Base-by-base conservation (phyloP, 306 rosid genomes). In the Leucaena leucocephala region DNA sequence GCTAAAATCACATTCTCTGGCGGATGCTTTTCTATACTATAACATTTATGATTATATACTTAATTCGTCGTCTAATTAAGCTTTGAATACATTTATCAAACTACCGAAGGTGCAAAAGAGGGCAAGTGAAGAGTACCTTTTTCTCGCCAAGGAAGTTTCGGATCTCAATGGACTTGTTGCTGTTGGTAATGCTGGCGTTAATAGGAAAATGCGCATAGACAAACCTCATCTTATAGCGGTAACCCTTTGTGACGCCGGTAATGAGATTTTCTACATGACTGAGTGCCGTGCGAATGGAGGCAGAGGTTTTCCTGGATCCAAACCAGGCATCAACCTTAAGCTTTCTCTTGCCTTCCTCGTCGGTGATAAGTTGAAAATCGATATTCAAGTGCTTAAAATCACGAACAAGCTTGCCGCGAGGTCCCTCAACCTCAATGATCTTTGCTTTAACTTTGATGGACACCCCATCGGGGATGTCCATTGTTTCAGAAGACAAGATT, bases 191-290 rank as follows among this genome's bases (percentile, higher is more conserved):
- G 34, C 92, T 87, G 0, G 97, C 97, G 33, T 90, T 92, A 68
- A 92, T 92, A 1, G 96, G 97, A 22, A 92, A 89, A 17, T 88
- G 97, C 9, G 94, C 97, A 7, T 91, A 93, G 10, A 93, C 97
- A 9, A 93, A 93, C 1, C 92, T 65, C 97, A 93, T 93, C 87
- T 91, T 93, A 88, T 93, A 93, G 10, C 97, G 88, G 72, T 87
- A 93, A 0, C 97, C 97, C 75, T 90, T 91, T 27, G 97, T 91
- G 58, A 93, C 98, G 21, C 97, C 95, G 4, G 90, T 87, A 57
- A 93, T 91, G 15, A 93, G 91, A 19, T 93, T 93, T 34, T 58
- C 89, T 6, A 89, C 90, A 15, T 89, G 90, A 54, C 87, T 85
- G 27, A 87, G 87, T 5, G 90, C 94, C 2, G 98, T 93, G 1